Conservation (phyloP, 2,329 filamentous ascomycete genomes). For the Zasmidium cellare region DNA sequence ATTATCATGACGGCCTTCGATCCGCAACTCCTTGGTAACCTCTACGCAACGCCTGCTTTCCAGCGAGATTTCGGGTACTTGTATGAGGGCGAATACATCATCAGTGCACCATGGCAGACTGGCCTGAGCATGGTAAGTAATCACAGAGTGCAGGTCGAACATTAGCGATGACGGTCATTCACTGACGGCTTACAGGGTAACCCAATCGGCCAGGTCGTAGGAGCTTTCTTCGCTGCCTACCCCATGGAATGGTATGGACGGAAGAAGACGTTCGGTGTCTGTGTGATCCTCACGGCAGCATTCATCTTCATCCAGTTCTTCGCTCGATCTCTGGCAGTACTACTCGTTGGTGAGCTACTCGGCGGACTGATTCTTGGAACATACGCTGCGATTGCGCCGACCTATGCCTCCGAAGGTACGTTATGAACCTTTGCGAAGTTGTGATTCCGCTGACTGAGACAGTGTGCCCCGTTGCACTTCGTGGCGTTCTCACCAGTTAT, state of each 20-base stretch:
- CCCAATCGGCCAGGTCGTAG: conserved; percentile 58
- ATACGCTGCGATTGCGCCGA: conserved; percentile 58
- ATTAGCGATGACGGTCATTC: not conserved
- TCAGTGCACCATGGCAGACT: conserved; percentile 42
- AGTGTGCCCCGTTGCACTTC: conserved; percentile 59
- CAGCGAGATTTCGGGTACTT: conserved; percentile 57
- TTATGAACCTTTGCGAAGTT: not conserved
- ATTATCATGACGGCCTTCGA: conserved; percentile 64
- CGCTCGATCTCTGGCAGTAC: conserved; percentile 54
- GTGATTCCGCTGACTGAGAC: not conserved
- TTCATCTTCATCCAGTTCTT: conserved; percentile 67
- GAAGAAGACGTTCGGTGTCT: conserved; percentile 33
- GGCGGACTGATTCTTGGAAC: conserved; percentile 62
- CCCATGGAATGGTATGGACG: conserved; percentile 36
- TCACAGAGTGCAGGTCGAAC: no score
- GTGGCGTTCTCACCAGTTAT: conserved; percentile 59
- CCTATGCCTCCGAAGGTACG: conserved; percentile 34
- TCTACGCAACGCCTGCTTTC: conserved; percentile 62
- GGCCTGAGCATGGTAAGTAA: conserved; percentile 38
- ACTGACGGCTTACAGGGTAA: conserved; percentile 39
- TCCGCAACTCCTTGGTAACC: conserved; percentile 62
- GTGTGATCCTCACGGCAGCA: conserved; percentile 42
- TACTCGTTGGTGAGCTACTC: conserved; percentile 63
- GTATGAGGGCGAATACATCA: conserved; percentile 42
- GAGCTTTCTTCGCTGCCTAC: conserved; percentile 46